Base-by-base conservation (phyloP, 139 green algal genomes). In the Diplosphaera chodatii region DNA sequence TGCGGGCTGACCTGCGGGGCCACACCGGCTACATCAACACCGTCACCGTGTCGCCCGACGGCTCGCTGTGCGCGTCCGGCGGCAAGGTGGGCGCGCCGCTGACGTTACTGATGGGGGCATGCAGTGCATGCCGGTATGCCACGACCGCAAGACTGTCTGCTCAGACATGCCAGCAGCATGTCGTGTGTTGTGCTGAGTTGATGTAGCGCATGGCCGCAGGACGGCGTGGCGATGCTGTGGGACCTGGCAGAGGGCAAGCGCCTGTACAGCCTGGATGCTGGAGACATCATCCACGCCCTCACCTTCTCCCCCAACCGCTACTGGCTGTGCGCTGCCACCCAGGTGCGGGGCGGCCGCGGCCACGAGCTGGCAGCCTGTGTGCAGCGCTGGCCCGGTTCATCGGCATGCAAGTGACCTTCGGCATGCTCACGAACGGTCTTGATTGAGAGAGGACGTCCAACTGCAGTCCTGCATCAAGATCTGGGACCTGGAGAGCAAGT, bases 301-400 rank as follows among this genome's bases (percentile, higher is more conserved):
- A 92, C 84, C 85, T 99, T 98, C 91, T 97, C 89, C 20, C 96
- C 96, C 80, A 99, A 98, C 91, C 88, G 95, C 82, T 98, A 98
- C 89, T 99, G 95, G 95, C 90, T 99, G 85, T 97, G 91, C 81
- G 95, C 95, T 32, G 95, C 95, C 72, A 99, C 95, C 69, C 88
- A 97, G 77, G 62, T 70, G 65, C 70, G 34, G 66, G 73, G 32
- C 37, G 8, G 37, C 37, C 13, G 8, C 37, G 10, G 4, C 27
- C 0, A 28, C 37, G 10, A n/a, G n/a, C n/a, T n/a, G n/a, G n/a
- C n/a, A n/a, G n/a, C n/a, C n/a, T n/a, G n/a, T n/a, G n/a, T n/a
- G n/a, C n/a, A n/a, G n/a, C n/a, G n/a, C n/a, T n/a, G n/a, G n/a
- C n/a, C n/a, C n/a, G n/a, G n/a, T n/a, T n/a, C n/a, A n/a, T n/a